Conservation (phyloP, 345 rosid species). For the Trapa bicornis region DNA sequence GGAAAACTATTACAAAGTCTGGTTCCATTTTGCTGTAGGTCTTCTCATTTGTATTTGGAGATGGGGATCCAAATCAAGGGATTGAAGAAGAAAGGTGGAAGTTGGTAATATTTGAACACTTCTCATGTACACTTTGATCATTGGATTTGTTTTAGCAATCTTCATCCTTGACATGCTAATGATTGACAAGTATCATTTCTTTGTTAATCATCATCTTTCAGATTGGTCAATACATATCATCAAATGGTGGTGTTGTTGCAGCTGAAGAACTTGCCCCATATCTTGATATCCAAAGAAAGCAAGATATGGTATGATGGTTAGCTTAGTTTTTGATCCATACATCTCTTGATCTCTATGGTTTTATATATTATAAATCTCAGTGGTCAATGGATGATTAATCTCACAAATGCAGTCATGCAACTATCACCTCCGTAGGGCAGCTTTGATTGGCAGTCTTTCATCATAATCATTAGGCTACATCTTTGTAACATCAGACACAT, state of each 20-base stretch:
- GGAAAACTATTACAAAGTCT: slow-evolving; percentile 6
- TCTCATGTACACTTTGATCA: neutral
- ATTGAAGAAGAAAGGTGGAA: slow-evolving; percentile 99
- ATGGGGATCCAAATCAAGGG: slow-evolving; percentile 96
- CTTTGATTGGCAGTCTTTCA: neutral
- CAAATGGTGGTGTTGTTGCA: slow-evolving; percentile 86
- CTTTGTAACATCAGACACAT: neutral
- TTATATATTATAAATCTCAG: neutral
- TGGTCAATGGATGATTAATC: neutral
- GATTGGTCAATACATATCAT: slow-evolving; percentile 84
- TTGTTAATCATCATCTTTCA: slow-evolving; percentile 15
- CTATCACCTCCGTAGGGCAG: neutral
- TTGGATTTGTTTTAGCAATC: neutral
- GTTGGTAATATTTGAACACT: slow-evolving; percentile 75
- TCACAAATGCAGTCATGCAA: neutral
- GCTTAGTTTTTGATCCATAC: neutral
- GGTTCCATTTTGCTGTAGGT: slow-evolving; percentile 31
- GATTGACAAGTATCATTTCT: neutral
- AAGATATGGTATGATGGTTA: slow-evolving; percentile 29
- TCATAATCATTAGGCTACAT: neutral
- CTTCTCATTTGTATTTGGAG: slow-evolving; percentile 97
- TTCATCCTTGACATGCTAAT: neutral
- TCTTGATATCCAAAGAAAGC: slow-evolving; percentile 54
- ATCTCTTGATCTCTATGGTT: neutral
- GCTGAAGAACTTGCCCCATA: slow-evolving; percentile 82